Conservation (phyloP, 2,329 filamentous ascomycete species). For the Thelonectria discophora region DNA sequence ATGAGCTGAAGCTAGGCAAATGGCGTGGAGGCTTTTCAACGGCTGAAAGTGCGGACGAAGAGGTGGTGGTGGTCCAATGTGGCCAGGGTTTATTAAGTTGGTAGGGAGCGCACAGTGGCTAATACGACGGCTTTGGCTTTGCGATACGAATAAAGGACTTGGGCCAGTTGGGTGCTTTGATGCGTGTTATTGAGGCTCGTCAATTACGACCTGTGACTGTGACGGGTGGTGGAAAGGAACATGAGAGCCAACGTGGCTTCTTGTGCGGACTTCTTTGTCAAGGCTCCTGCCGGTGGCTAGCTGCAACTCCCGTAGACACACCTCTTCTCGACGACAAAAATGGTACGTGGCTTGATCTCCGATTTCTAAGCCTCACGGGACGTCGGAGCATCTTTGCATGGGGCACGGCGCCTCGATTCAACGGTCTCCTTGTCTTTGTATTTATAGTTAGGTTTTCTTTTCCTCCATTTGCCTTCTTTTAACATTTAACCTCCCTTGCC, state of each 20-base stretch:
- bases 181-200: not conserved
- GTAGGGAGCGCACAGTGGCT: not conserved
- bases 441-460: not conserved
- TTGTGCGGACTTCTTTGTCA: slow-evolving; percentile 18
- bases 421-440: not conserved
- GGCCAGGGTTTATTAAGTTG: not conserved
- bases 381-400: not conserved
- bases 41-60: not conserved
- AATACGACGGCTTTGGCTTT: not conserved
- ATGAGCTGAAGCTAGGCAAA: not conserved
- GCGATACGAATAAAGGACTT: not conserved
- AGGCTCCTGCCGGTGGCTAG: slow-evolving; percentile 12
- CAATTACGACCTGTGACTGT: not conserved
- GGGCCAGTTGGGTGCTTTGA: no score
- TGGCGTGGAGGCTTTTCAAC: not conserved
- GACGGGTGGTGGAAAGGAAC: no score
- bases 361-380: slow-evolving; percentile 17
- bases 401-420: not conserved
- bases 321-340: not conserved
- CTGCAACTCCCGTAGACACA: not conserved
- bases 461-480: not conserved
- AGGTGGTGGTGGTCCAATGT: not conserved
- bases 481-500: not conserved
- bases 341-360: slow-evolving; percentile 23
- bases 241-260: slow-evolving; percentile 40